Conservation (phyloP, 257 asterid genomes). For the Cordia subcordata region DNA sequence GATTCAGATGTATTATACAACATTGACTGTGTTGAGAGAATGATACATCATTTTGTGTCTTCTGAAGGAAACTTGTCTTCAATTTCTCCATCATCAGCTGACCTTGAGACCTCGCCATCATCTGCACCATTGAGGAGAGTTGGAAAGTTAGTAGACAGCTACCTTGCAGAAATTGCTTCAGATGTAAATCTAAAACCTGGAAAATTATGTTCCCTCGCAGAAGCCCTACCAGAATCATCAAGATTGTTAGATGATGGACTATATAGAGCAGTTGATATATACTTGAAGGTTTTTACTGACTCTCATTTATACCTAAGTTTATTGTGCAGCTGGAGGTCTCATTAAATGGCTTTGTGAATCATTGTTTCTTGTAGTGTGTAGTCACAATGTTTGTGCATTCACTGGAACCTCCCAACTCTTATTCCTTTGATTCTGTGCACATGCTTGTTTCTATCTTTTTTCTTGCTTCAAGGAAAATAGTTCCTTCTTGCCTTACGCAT, state of each 20-base stretch:
- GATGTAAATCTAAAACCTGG: constrained; percentile 84
- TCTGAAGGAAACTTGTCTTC: constrained; percentile 44
- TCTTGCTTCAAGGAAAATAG: no score
- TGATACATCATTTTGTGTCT: constrained; percentile 62
- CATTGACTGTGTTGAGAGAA: constrained; percentile 69
- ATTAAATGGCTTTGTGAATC: no score
- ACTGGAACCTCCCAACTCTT: no score
- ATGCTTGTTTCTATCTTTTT: no score
- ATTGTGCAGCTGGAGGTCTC: no score
- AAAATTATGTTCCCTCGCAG: constrained; percentile 64
- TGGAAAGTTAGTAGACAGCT: constrained; percentile 81
- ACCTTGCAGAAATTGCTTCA: constrained; percentile 91
- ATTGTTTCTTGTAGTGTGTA: no score
- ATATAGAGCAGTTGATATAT: constrained; percentile 84
- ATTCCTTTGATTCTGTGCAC: no score
- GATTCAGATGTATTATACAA: constrained; percentile 85
- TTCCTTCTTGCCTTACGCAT: no score
- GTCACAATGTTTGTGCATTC: no score
- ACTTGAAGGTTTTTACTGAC: constrained; percentile 58
- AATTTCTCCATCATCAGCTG: constrained; percentile 42
- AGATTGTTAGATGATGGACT: constrained; percentile 93
- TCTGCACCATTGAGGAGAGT: constrained; percentile 47
- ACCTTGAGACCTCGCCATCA: constrained; percentile 53
- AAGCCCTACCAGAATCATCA: constrained; percentile 78
- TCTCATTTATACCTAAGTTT: neutral